Percentiles rank a stretch among this genome's conserved stretches.
These are phyloP conservation scores for Coemansia sp. DNA, from an alignment of 192 early-diverging fungal genomes.

Conservation along the genomic window DNA sequence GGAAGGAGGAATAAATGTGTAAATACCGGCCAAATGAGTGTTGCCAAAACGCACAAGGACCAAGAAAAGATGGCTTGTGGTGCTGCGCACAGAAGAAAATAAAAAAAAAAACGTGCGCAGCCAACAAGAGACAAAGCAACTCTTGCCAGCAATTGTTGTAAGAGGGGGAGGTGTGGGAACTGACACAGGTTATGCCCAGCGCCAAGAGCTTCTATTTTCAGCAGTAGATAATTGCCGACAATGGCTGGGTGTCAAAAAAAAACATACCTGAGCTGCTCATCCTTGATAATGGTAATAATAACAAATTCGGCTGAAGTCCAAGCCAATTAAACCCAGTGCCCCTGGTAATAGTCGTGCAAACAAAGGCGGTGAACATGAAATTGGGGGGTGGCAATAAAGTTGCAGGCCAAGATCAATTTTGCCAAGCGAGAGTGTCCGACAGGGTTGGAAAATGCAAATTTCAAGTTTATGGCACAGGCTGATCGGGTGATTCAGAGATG, in stretches of 20 bases:
- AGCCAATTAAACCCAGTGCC: not conserved
- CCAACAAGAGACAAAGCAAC: not conserved
- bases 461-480: not conserved
- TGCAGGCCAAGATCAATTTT: not conserved
- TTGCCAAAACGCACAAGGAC: not conserved
- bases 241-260: not conserved
- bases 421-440: not conserved
- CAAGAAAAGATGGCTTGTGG: not conserved
- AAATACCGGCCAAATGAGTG: too few species aligned
- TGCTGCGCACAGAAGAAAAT: not conserved
- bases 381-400: too few species aligned
- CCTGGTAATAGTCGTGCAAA: not conserved
- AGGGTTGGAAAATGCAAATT: too few species aligned
- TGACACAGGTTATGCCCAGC: not conserved
- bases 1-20: not conserved
- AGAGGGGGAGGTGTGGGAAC: constrained; percentile 2
- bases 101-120: not conserved
- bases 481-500: not conserved
- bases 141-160: not conserved
- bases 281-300: not conserved
- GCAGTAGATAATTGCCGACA: not conserved
- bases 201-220: not conserved
- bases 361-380: not conserved
- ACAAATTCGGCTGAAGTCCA: not conserved
- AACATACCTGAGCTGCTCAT: not conserved